Percentiles rank a stretch among this genome's conserved stretches.
These are phyloP conservation scores for Globisporangium emineosum DNA, from an alignment of 352 stramenopile genomes.

Conservation along the genomic window DNA sequence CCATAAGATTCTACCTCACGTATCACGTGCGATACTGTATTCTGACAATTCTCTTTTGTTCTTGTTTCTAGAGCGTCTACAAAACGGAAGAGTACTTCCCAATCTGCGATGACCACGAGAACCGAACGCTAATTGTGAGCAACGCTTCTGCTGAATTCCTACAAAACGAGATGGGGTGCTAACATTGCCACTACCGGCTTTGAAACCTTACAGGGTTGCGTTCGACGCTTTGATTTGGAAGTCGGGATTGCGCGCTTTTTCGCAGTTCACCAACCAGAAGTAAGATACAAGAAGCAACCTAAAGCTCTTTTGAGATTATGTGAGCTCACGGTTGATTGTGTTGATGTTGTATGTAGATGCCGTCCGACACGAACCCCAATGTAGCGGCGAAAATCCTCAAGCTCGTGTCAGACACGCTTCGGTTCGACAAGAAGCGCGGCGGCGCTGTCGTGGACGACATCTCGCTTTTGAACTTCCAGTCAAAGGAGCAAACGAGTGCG, in stretches of 20 bases:
- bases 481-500: constrained; percentile 42
- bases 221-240: constrained; percentile 76
- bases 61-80: constrained; percentile 43
- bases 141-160: background rate
- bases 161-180: background rate
- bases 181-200: background rate
- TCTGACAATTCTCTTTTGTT: background rate
- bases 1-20: background rate
- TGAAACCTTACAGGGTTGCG: constrained; percentile 36
- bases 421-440: constrained; percentile 67
- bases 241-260: constrained; percentile 75
- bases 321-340: background rate
- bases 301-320: background rate
- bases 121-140: constrained; percentile 45
- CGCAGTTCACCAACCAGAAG: constrained; percentile 59
- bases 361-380: constrained; percentile 52
- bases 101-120: constrained; percentile 61
- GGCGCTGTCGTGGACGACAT: constrained; percentile 59
- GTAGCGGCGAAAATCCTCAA: constrained; percentile 66
- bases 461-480: constrained; percentile 68
- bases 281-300: constrained; percentile 11
- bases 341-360: constrained; percentile 36
- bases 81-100: constrained; percentile 83
- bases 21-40: background rate
- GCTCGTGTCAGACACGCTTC: constrained; percentile 68